A percentile compares a stretch with the other conserved stretches of the same genome.
phyloP scores from a whole-genome alignment of 345 rosid species.

The Acer yangbiense region DNA sequence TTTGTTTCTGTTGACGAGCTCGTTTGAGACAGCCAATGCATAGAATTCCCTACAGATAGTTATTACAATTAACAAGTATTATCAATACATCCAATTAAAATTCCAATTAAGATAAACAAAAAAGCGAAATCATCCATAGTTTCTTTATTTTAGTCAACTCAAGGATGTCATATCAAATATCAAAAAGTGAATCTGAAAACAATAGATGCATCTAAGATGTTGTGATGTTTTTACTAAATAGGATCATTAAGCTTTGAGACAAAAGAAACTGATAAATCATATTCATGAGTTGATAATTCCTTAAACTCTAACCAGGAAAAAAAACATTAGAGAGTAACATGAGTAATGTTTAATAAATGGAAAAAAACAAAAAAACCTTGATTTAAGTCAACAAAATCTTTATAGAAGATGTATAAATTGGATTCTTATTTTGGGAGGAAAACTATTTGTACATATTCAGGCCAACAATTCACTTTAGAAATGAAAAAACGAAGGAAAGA shows the following conservation, averaged over 20 bases:
- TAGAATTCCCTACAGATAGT: constrained; percentile 62
- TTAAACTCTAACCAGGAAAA: not conserved
- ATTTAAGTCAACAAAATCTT: not conserved
- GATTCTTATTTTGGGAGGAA: constrained; percentile 6
- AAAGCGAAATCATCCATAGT: not conserved
- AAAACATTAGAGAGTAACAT: not conserved
- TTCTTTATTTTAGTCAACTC: not conserved
- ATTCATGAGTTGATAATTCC: not conserved
- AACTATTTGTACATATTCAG: not conserved
- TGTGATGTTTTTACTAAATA: not conserved
- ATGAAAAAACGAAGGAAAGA: not conserved
- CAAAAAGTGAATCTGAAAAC: not conserved
- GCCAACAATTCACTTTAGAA: not conserved
- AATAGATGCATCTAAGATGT: not conserved
- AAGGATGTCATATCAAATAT: constrained; percentile 1
- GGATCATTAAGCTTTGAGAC: not conserved
- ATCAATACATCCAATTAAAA: not conserved
- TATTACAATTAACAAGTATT: not conserved
- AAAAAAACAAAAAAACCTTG: not conserved
- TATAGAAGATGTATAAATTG: not conserved
- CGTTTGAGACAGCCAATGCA: constrained; percentile 93
- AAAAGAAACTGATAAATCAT: not conserved
- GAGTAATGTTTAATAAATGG: not conserved
- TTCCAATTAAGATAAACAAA: not conserved
- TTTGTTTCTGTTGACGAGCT: constrained; percentile 63